Base-by-base conservation (phyloP, 169 alveolate genomes). In the Plasmodium berghei region DNA sequence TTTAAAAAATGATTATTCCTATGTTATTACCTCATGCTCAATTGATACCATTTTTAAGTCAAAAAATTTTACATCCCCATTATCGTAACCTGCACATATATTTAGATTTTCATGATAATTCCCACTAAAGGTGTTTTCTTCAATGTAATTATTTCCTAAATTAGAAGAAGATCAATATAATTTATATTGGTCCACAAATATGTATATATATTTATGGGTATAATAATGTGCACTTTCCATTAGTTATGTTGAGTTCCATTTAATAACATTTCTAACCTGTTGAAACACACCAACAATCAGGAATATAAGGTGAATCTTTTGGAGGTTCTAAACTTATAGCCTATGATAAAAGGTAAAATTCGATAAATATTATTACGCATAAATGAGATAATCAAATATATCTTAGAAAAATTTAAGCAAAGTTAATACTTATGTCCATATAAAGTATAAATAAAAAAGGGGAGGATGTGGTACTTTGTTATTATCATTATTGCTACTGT, bases 271-370 rank as follows among this genome's bases (percentile, higher is more conserved):
- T 16, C 52, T 94, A 94, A 48, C 98, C 98, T 87, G 96, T 96
- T 5, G 95, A 91, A 14, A 96, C 98, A 40, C 96, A 94, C 98
- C 98, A 97, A 71, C 97, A 96, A 92, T 97, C 98, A 6, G 98
- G 98, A 24, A 93, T 92, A 42, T 95, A 85, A 42, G 94, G 72
- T 54, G 95, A 96, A 52, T 86, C 88, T 22, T 95, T 95, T 9
- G 96, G 94, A 5, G 98, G 97, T 54, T 97, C 97, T 66, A 97
- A 83, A 56, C 96, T 87, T 1, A 97, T 96, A n/a, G 95, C 98
- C 90, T 83, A 9, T 9, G 64, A 62, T 2, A 24, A 83, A 64
- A 64, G 18, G 12, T 20, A 0, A 20, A 9, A 10, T n/a, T 88
- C 93, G 14, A 52, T 22, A 67, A 63, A 10, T 62, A 10, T n/a